phyloP scores from a whole-genome alignment of 768 basidiomycete genomes.

The Serendipita vermifera region DNA sequence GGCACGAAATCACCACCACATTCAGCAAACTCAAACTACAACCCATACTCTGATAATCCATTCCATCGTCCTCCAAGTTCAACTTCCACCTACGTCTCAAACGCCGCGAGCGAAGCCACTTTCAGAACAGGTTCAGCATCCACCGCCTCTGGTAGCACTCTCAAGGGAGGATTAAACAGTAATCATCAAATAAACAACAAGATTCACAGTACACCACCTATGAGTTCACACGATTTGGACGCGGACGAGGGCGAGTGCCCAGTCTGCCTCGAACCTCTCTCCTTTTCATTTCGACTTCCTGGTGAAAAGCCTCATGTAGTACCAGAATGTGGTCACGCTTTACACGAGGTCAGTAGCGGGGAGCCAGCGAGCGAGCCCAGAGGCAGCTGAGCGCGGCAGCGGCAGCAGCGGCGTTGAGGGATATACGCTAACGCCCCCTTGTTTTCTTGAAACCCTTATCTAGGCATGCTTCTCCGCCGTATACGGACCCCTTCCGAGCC shows the following conservation, averaged over 20 bases:
- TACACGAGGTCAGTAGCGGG: slow-evolving; percentile 75
- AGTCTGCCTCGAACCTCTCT: slow-evolving; percentile 90
- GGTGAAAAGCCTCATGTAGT: slow-evolving; percentile 97
- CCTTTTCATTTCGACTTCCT: slow-evolving; percentile 80
- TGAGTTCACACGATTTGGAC: slow-evolving; percentile 44
- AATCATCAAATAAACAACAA: not conserved
- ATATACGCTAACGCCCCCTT: slow-evolving; percentile 5
- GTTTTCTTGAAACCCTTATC: slow-evolving; percentile 10
- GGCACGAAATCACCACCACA: too few relatives aligned
- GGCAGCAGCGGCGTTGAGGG: too few relatives aligned
- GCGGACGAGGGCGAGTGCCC: slow-evolving; percentile 89
- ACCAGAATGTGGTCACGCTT: slow-evolving; percentile 92
- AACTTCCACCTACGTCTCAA: not conserved
- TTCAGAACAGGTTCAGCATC: slow-evolving; percentile 4
- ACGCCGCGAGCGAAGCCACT: not conserved
- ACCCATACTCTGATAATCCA: not conserved
- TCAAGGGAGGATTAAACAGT: too few relatives aligned
- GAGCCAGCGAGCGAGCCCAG: not conserved
- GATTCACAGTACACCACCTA: slow-evolving; percentile 32
- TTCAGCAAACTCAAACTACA: too few relatives aligned
- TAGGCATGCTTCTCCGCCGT: slow-evolving; percentile 95
- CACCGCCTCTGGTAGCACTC: not conserved
- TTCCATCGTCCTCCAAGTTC: slow-evolving; percentile 4
- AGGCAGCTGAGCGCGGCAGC: not conserved
- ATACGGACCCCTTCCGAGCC: slow-evolving; percentile 72